Conservation (phyloP, 768 basidiomycete species). For the Leccinellum rugosiceps region DNA sequence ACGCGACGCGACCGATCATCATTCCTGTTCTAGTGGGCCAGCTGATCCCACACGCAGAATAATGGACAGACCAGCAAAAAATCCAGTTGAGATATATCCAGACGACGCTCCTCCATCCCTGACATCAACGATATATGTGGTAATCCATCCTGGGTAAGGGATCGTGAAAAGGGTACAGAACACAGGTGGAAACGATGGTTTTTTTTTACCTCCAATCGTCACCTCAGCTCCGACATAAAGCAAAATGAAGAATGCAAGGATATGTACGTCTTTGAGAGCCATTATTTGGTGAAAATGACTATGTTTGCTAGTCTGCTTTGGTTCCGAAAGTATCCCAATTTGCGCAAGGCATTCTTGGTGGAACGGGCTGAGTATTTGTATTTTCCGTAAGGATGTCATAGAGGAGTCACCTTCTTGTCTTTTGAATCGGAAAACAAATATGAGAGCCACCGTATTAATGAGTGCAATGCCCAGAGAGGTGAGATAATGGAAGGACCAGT, state of each 20-base stretch:
- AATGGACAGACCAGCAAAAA: constrained; percentile 27
- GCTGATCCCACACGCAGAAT: not conserved
- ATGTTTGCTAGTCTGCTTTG: constrained; percentile 24
- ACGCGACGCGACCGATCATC: constrained; percentile 28
- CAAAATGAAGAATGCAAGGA: constrained; percentile 43
- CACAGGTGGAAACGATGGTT: not conserved
- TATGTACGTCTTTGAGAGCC: constrained; percentile 39
- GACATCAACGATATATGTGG: constrained; percentile 49
- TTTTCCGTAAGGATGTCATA: not conserved
- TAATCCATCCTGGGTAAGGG: constrained; percentile 55
- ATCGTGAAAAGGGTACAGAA: not conserved
- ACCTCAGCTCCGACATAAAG: constrained; percentile 54
- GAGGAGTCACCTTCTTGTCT: constrained; percentile 55
- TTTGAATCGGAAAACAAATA: constrained; percentile 59
- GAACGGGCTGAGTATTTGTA: not conserved
- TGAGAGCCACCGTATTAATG: constrained; percentile 48
- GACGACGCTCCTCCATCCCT: constrained; percentile 42
- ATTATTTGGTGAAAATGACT: constrained; percentile 49
- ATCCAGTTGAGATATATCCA: constrained; percentile 46
- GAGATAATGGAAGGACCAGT: constrained; percentile 42
- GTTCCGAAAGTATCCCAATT: constrained; percentile 31
- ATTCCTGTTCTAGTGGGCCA: constrained; percentile 15
- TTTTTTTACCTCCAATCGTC: constrained; percentile 41
- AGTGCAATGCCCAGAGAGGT: constrained; percentile 63
- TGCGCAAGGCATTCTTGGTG: constrained; percentile 35